phyloP scores from a whole-genome alignment of 1,284 basidiomycete species.

The Trametes pubescens region DNA sequence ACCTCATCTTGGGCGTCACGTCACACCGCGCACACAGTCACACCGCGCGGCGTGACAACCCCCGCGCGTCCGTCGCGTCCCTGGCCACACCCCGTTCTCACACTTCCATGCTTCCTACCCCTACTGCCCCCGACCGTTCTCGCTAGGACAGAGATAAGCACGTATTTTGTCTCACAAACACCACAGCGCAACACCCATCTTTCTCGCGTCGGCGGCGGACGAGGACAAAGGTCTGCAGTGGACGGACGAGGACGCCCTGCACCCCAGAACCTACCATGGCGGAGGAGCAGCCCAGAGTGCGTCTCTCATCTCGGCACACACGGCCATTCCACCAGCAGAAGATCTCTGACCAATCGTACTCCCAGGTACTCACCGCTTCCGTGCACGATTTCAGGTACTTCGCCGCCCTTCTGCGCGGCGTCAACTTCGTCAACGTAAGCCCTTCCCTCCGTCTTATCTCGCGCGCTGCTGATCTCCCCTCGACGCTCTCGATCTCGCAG shows the following conservation, averaged over 20 bases:
- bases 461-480: slow-evolving; percentile 19
- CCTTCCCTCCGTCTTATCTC: slow-evolving; percentile 18
- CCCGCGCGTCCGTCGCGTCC: slow-evolving; percentile 11
- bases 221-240: background rate
- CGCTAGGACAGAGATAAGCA: slow-evolving; percentile 8
- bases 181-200: slow-evolving; percentile 2
- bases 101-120: slow-evolving; percentile 6
- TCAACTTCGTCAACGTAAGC: slow-evolving; percentile 78
- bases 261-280: slow-evolving; percentile 35
- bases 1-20: slow-evolving; percentile 31
- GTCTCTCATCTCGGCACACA: slow-evolving; percentile 28
- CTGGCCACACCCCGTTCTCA: slow-evolving; percentile 11
- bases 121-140: slow-evolving; percentile 11
- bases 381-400: slow-evolving; percentile 84
- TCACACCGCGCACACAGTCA: slow-evolving; percentile 26
- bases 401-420: slow-evolving; percentile 75
- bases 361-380: slow-evolving; percentile 78
- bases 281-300: slow-evolving; percentile 32
- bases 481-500: slow-evolving; percentile 48
- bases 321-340: slow-evolving; percentile 21
- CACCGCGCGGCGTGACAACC: slow-evolving; percentile 23
- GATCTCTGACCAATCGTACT: slow-evolving; percentile 29
- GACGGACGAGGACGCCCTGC: slow-evolving; percentile 5
- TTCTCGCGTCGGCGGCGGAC: background rate
- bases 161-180: slow-evolving; percentile 1